These are phyloP conservation scores for Gastrodia elata DNA, from an alignment of 106 monocot genomes.

Conservation along the genomic window DNA sequence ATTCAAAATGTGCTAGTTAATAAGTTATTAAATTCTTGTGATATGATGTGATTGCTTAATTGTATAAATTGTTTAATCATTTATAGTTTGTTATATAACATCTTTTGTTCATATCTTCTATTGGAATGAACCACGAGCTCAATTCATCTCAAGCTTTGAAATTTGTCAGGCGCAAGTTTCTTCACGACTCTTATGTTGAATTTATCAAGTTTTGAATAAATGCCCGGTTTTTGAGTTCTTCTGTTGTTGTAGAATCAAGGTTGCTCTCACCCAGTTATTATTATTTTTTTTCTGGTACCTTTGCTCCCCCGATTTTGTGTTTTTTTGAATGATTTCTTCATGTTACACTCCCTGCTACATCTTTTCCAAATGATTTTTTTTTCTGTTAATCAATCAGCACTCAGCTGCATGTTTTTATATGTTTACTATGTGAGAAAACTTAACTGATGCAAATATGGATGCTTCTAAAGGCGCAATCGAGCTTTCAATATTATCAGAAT, in stretches of 20 bases:
- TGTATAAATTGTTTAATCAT: too few relatives aligned
- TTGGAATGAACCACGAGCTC: neutral
- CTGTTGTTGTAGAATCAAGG: too few relatives aligned
- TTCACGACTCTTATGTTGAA: too few relatives aligned
- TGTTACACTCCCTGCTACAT: too few relatives aligned
- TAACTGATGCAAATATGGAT: neutral
- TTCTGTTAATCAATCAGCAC: slow-evolving; percentile 5
- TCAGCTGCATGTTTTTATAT: slow-evolving; percentile 3
- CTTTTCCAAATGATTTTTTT: neutral
- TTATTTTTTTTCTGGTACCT: neutral
- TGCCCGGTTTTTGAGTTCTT: too few relatives aligned
- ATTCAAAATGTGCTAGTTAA: too few relatives aligned
- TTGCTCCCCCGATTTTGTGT: neutral
- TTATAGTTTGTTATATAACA: too few relatives aligned
- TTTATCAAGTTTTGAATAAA: too few relatives aligned
- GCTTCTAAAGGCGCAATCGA: slow-evolving; percentile 73
- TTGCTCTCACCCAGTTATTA: too few relatives aligned
- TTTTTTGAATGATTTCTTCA: neutral
- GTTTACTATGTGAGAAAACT: neutral
- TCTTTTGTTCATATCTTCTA: too few relatives aligned
- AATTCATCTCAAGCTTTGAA: neutral
- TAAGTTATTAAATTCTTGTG: too few relatives aligned
- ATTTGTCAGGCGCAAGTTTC: neutral
- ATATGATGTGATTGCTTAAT: too few relatives aligned
- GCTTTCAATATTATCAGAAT: slow-evolving; percentile 78